phyloP scores from a whole-genome alignment of 805 yeast genomes.

The Yamadazyma scolyti region DNA sequence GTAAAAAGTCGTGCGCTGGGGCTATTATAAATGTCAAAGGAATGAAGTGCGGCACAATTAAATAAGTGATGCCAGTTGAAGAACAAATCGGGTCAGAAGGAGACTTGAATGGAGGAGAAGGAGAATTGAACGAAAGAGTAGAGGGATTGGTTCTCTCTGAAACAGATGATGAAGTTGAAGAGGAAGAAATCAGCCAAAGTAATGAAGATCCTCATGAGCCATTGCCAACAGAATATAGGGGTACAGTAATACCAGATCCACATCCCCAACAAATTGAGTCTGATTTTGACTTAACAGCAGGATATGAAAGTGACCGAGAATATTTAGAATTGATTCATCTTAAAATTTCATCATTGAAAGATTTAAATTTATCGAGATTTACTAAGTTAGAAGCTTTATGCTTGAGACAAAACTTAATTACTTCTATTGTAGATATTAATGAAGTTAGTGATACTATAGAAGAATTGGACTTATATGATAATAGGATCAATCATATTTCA shows the following conservation, averaged over 20 bases:
- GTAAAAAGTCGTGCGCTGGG: no score
- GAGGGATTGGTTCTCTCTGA: conserved; percentile 4
- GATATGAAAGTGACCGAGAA: conserved; percentile 53
- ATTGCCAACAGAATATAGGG: conserved; percentile 40
- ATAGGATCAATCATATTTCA: conserved; percentile 82
- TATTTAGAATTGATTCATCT: conserved; percentile 66
- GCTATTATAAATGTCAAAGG: no score
- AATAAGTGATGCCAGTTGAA: no score
- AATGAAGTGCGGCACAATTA: no score
- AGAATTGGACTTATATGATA: conserved; percentile 88
- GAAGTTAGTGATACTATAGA: conserved; percentile 57
- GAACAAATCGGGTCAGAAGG: neutral
- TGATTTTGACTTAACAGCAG: conserved; percentile 62
- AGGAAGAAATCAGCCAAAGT: conserved; percentile 22
- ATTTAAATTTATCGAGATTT: conserved; percentile 57
- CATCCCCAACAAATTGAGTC: conserved; percentile 57
- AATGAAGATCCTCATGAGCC: conserved; percentile 19
- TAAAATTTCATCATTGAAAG: conserved; percentile 62
- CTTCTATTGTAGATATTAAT: conserved; percentile 51
- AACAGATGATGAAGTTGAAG: conserved; percentile 15
- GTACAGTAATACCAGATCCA: conserved; percentile 42
- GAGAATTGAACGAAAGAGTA: conserved; percentile 7
- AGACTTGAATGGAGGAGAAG: conserved; percentile 3
- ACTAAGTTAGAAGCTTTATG: conserved; percentile 55
- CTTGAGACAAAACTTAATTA: conserved; percentile 79